Percentiles rank a stretch among this genome's conserved stretches.
These are phyloP conservation scores for Coemansia sp. DNA, from an alignment of 371 early-diverging fungal genomes.

Conservation along the genomic window DNA sequence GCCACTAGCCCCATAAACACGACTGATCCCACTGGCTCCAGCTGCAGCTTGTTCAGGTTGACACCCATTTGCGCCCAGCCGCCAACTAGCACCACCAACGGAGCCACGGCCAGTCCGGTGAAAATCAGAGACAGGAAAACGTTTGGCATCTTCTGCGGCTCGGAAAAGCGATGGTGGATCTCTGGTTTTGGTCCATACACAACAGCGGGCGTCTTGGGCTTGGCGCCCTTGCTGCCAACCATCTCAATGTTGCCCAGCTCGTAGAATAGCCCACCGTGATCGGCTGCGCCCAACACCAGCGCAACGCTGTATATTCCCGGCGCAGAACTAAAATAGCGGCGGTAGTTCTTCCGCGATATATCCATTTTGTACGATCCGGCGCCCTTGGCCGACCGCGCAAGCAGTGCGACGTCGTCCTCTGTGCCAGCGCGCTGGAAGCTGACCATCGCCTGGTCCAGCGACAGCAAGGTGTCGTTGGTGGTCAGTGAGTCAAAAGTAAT, in stretches of 20 bases:
- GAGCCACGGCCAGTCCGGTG: constrained; percentile 23
- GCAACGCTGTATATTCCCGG: constrained; percentile 41
- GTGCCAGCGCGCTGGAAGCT: constrained; percentile 30
- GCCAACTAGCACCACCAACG: constrained; percentile 29
- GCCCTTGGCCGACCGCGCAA: constrained; percentile 21
- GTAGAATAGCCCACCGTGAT: constrained; percentile 36
- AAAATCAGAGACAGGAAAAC: constrained; percentile 42
- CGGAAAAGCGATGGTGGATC: constrained; percentile 47
- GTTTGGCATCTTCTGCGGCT: constrained; percentile 47
- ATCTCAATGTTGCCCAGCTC: constrained; percentile 36
- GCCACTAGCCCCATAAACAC: constrained; percentile 43
- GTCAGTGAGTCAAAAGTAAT: constrained; percentile 29
- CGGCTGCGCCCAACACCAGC: constrained; percentile 47
- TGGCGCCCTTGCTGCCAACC: constrained; percentile 6
- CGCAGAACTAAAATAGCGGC: constrained; percentile 19
- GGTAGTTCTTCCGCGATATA: constrained; percentile 41
- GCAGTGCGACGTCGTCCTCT: constrained; percentile 27
- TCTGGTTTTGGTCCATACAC: constrained; percentile 36
- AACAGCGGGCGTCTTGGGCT: not conserved
- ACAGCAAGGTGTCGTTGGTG: constrained; percentile 5
- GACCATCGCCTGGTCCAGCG: constrained; percentile 47
- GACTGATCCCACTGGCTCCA: constrained; percentile 25
- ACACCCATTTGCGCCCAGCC: constrained; percentile 44
- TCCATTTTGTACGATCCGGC: constrained; percentile 36
- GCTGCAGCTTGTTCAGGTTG: constrained; percentile 21